Percentiles rank a stretch among this genome's conserved stretches.
Evolutionary conservation across 495 filamentous ascomycete genomes (phyloP).

Genomic region (Talaromyces stipitatus): DNA sequence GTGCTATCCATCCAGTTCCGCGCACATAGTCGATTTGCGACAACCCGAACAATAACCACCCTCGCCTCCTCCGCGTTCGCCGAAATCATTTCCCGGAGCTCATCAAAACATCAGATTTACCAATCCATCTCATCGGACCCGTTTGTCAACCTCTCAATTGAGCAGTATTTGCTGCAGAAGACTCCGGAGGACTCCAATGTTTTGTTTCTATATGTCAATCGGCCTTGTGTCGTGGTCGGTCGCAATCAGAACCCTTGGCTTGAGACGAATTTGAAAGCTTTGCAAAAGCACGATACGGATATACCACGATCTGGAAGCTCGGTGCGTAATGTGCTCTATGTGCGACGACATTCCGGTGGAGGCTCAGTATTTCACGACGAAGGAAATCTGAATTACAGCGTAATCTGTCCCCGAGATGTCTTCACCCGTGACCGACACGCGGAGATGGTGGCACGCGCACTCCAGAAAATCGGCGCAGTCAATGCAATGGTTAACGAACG

Average conservation of each 20-base stretch:
- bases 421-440: conserved; percentile 86
- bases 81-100: conserved; percentile 30
- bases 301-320: too few relatives aligned
- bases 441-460: conserved; percentile 77
- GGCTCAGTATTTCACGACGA: conserved; percentile 90
- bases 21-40: neutral
- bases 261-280: conserved; percentile 66
- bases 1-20: neutral
- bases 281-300: conserved; percentile 28
- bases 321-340: conserved; percentile 47
- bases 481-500: conserved; percentile 72
- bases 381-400: conserved; percentile 89
- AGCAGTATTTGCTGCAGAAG: conserved; percentile 77
- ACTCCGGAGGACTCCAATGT: conserved; percentile 61
- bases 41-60: conserved; percentile 18
- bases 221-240: conserved; percentile 79
- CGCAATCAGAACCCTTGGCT: conserved; percentile 98
- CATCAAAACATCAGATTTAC: conserved; percentile 62
- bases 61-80: conserved; percentile 30
- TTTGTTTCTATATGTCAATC: conserved; percentile 82
- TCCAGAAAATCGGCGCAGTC: conserved; percentile 40
- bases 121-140: conserved; percentile 66
- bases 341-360: conserved; percentile 78
- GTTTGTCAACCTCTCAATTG: conserved; percentile 91
- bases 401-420: conserved; percentile 64